A percentile compares a stretch with the other conserved stretches of the same genome.
Evolutionary conservation across 768 basidiomycete species (phyloP).

Genomic region (Boletus sp.): DNA sequence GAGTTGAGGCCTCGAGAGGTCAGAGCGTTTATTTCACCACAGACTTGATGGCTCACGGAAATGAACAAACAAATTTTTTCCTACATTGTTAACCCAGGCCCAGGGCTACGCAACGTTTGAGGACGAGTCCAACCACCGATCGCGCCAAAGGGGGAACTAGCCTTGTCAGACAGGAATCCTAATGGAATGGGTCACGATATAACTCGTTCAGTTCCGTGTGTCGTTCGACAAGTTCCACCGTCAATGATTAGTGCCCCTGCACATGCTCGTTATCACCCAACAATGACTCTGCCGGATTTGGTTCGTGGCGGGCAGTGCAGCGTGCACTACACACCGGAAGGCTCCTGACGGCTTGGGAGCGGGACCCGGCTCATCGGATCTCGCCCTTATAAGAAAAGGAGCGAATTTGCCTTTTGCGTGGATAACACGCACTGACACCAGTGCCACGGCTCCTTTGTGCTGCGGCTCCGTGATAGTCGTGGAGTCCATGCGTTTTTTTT

Average conservation of each 20-base stretch:
- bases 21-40: constrained; percentile 24
- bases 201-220: constrained; percentile 11
- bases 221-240: constrained; percentile 14
- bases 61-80: constrained; percentile 31
- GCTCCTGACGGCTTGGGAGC: constrained; percentile 78
- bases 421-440: constrained; percentile 54
- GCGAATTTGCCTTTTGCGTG: constrained; percentile 71
- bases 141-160: not conserved
- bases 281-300: constrained; percentile 23
- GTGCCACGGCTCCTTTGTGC: constrained; percentile 69
- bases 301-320: constrained; percentile 18
- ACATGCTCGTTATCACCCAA: constrained; percentile 17
- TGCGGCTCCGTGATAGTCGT: constrained; percentile 62
- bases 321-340: constrained; percentile 37
- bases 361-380: constrained; percentile 67
- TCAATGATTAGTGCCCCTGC: not conserved
- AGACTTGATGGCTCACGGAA: constrained; percentile 26
- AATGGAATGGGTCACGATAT: not conserved
- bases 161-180: not conserved
- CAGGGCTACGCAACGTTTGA: constrained; percentile 11
- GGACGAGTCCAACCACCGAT: constrained; percentile 15
- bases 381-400: constrained; percentile 70
- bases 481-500: constrained; percentile 39
- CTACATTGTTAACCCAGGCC: constrained; percentile 13
- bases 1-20: constrained; percentile 11